Conservation (phyloP, 2,329 filamentous ascomycete genomes). For the Alternaria triticimaculans region DNA sequence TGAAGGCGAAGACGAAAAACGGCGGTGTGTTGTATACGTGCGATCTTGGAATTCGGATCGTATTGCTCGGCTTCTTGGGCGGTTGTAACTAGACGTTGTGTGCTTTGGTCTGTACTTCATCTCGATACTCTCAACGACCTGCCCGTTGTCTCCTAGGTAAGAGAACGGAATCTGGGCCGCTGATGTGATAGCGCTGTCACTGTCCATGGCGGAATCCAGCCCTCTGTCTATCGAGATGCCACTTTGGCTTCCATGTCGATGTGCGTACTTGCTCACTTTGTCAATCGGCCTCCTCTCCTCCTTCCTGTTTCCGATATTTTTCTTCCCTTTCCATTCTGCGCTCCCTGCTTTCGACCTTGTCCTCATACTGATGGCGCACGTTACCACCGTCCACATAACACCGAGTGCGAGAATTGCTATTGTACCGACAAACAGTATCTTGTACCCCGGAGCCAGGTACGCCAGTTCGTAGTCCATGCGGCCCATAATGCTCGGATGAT, state of each 20-base stretch:
- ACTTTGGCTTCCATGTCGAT: background rate
- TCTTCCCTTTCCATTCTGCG: background rate
- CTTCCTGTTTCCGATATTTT: background rate
- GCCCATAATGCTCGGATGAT: background rate
- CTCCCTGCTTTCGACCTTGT: background rate
- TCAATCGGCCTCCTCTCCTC: constrained; percentile 17
- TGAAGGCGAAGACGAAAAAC: background rate
- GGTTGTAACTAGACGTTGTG: background rate
- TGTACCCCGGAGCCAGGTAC: constrained; percentile 7
- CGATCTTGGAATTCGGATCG: background rate
- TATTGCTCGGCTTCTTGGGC: background rate
- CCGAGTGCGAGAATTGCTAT: constrained; percentile 9
- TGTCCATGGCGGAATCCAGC: background rate
- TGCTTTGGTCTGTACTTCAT: background rate
- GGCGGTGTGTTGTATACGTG: background rate
- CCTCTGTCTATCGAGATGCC: background rate
- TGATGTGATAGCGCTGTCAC: background rate
- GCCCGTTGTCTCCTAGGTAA: background rate
- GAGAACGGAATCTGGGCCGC: background rate
- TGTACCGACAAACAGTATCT: constrained; percentile 3
- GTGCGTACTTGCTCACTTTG: constrained; percentile 20
- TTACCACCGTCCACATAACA: constrained; percentile 10
- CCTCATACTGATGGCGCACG: constrained; percentile 12
- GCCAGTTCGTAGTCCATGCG: constrained; percentile 10
- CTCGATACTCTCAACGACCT: background rate